These are phyloP conservation scores for Sedum album DNA, from an alignment of 164 flowering plant genomes.

Conservation along the genomic window DNA sequence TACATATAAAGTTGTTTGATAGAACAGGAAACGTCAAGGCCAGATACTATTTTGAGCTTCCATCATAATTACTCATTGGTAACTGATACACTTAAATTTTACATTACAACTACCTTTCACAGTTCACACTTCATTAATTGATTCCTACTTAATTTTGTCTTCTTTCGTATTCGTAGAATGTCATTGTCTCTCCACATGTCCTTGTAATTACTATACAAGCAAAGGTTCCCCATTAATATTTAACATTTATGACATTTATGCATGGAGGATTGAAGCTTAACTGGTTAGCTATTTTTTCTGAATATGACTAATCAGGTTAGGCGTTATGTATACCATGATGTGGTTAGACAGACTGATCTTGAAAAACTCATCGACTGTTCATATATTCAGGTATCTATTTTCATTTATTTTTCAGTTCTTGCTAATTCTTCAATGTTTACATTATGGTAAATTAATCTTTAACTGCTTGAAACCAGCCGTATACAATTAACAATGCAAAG, in stretches of 20 bases:
- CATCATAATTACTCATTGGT: neutral
- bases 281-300: constrained; percentile 27
- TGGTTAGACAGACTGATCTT: constrained; percentile 70
- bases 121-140: too few relatives aligned
- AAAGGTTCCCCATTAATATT: constrained; percentile 6
- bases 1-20: too few relatives aligned
- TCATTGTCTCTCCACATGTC: constrained; percentile 28
- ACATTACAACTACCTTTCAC: too few relatives aligned
- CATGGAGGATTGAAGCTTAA: constrained; percentile 39
- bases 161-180: constrained; percentile 35
- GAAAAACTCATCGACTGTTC: constrained; percentile 88
- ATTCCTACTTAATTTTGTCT: constrained; percentile 36
- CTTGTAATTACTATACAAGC: constrained; percentile 24
- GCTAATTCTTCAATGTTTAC: too few relatives aligned
- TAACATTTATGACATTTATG: constrained; percentile 48
- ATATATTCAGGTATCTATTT: constrained; percentile 48
- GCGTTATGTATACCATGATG: constrained; percentile 85
- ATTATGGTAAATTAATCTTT: too few relatives aligned
- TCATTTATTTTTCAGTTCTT: too few relatives aligned
- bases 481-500: constrained; percentile 74
- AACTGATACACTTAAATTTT: neutral
- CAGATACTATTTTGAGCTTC: constrained; percentile 13
- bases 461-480: constrained; percentile 54
- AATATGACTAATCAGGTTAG: constrained; percentile 51
- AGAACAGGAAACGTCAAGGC: neutral